Base-by-base conservation (phyloP, 805 yeast genomes). In the Zygotorulaspora chibaensis region DNA sequence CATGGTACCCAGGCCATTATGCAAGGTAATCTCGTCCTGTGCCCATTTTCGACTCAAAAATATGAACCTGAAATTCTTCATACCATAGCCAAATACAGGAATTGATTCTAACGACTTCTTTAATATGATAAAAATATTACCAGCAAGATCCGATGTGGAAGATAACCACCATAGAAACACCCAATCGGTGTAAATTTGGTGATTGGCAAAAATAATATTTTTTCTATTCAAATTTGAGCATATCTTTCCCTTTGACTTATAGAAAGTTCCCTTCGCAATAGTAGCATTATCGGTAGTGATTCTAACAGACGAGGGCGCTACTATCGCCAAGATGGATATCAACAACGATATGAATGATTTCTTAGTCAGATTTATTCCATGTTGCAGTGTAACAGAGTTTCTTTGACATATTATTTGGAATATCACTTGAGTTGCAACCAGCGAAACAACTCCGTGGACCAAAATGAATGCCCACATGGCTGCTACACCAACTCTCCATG, bases 161-260 rank as follows among this genome's bases (percentile, higher is more conserved):
- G 85, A 70, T 27, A 86, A 52, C 79, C 85, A 90, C 98, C 98
- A 90, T 43, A 88, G 56, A 56, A 79, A 88, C 10, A 84, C 73
- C 98, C 98, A 90, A 62, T 90, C 98, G 3, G 90, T 80, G 63
- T 91, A 90, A 23, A 90, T 82, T 67, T 89, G 96, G 65, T 90
- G 98, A 62, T 91, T 90, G 10, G 95, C 80, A 33, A 90, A 81
- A 38, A 84, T 63, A 2, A 90, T 74, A 0, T 85, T 73, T 38
- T 80, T 74, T 18, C 76, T 76, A 8, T 71, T 64, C 38, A 82
- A 59, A n/a, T 43, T 44, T 2, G 68, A 62, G 7, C 47, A 13
- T 11, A 63, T 48, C 39, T 57, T 49, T 2, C 59, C 55, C 9
- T 48, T 53, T n/a, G 47, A 43, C 46, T 43, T 55, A 45, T 48